Evolutionary conservation across 371 early-diverging fungal genomes (phyloP), one percentile per base, ranked within the genome.

Genomic region (Amoeboaphelidium protococcarum): DNA sequence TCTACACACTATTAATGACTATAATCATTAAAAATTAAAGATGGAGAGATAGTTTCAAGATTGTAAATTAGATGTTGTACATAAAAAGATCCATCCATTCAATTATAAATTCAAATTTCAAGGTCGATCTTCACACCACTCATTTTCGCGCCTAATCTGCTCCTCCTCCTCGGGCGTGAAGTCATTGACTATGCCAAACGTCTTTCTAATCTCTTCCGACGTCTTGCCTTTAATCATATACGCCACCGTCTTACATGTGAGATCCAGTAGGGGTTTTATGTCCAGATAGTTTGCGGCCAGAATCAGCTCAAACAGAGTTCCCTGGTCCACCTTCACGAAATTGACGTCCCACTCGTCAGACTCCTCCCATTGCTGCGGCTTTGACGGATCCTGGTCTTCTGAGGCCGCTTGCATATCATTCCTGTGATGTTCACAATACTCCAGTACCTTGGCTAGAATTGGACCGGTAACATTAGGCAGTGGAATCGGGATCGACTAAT

Each of bases 141-240:
- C 88, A 60, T 87, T 88, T 62, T 89, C 90, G 67, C 77, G 74
- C 52, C 67, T 67, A 59, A 81, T 79, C 59, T 80, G 75, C 45
- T 70, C 70, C 55, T 70, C 84, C 61, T 94, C 91, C 65, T 90
- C 95, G n/a, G 80, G 79, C 0, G 88, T 90, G 55, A 91, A 91
- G 62, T 91, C 92, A 57, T 82, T 82, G 47, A 71, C 70, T 54
- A 94, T 89, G 62, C 86, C 88, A 68, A 94, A 94, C 48, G 73
- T 73, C 54, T 77, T 76, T 51, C 95, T 74, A 53, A 91, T 85
- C 56, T 94, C 88, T 59, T 90, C 87, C 13, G 86, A 78, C 23
- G 76, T 70, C 68, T 89, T 90, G 40, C 74, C 88, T 57, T 84
- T 84, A 67, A 94, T 90, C 86, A 89, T 84, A 59, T 89, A 89